A percentile compares a stretch with the other conserved stretches of the same genome.
Conservation (phyloP, 2,329 filamentous ascomycete species). For the Tolypocladium paradoxum region DNA sequence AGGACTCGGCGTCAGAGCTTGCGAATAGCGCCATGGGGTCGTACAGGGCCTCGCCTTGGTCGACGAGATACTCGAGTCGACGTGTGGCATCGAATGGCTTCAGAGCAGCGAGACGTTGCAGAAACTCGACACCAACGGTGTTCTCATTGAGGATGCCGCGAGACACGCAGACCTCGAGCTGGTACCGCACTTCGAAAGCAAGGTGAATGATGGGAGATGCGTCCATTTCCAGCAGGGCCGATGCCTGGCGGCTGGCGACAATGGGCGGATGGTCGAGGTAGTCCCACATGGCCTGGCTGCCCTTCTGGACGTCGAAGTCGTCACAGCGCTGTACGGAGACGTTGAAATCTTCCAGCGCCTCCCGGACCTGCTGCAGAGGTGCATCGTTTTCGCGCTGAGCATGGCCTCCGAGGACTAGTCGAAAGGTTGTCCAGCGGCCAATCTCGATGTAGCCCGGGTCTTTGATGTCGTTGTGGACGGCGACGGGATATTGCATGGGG, state of each 20-base stretch:
- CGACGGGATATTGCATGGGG: conserved; percentile 23
- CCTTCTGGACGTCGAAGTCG: conserved; percentile 28
- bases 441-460: conserved; percentile 33
- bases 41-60: conserved; percentile 49
- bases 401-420: conserved; percentile 27
- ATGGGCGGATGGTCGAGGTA: conserved; percentile 15
- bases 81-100: conserved; percentile 42
- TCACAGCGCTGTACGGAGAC: conserved; percentile 36
- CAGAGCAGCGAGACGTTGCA: conserved; percentile 44
- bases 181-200: conserved; percentile 69
- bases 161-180: conserved; percentile 89
- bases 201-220: conserved; percentile 25
- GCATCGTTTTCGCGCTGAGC: conserved; percentile 12
- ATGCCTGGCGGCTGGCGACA: conserved; percentile 10
- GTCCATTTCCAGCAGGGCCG: conserved; percentile 15
- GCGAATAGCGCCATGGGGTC: conserved; percentile 65
- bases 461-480: conserved; percentile 24
- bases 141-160: conserved; percentile 67
- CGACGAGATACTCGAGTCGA: conserved; percentile 64
- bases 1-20: conserved; percentile 35
- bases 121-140: conserved; percentile 56
- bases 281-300: conserved; percentile 17
- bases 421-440: conserved; percentile 47
- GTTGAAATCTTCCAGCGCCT: conserved; percentile 62
- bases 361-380: conserved; percentile 31